These are phyloP conservation scores for Cnidoscolus chayamansa DNA, from an alignment of 441 rosid genomes.

Conservation along the genomic window DNA sequence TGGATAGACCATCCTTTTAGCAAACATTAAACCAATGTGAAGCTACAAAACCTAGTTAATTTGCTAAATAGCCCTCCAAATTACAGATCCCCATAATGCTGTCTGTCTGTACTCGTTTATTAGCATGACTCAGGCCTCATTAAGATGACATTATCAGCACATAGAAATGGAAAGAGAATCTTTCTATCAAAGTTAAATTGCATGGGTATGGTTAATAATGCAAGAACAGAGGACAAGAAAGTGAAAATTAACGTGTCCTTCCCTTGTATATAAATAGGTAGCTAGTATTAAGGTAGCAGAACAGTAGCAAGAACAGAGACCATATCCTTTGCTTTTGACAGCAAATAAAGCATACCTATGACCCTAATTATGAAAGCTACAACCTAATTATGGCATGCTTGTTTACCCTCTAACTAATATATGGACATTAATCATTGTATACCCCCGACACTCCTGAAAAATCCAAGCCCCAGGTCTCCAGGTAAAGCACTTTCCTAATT, in stretches of 20 bases:
- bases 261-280: not conserved
- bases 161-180: no score
- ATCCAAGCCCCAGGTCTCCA: conserved; percentile 22
- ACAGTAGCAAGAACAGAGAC: conserved; percentile 26
- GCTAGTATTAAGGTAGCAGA: conserved; percentile 11
- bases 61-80: not conserved
- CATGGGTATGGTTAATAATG: no score
- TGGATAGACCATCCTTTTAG: not conserved
- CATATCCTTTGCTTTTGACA: conserved; percentile 24
- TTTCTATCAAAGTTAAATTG: no score
- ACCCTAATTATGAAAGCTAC: conserved; percentile 17
- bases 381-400: conserved; percentile 26
- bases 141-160: no score
- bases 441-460: conserved; percentile 24
- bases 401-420: conserved; percentile 15
- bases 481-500: conserved; percentile 6
- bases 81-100: not conserved
- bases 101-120: not conserved
- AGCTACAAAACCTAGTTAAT: conserved; percentile 6
- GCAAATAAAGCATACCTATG: conserved; percentile 26
- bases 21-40: conserved; percentile 1
- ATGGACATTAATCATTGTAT: conserved; percentile 9
- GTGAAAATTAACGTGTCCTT: conserved; percentile 11
- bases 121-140: no score
- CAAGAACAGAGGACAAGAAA: not conserved